phyloP scores from a whole-genome alignment of 768 basidiomycete genomes.

The Tricholoma flavovirens region DNA sequence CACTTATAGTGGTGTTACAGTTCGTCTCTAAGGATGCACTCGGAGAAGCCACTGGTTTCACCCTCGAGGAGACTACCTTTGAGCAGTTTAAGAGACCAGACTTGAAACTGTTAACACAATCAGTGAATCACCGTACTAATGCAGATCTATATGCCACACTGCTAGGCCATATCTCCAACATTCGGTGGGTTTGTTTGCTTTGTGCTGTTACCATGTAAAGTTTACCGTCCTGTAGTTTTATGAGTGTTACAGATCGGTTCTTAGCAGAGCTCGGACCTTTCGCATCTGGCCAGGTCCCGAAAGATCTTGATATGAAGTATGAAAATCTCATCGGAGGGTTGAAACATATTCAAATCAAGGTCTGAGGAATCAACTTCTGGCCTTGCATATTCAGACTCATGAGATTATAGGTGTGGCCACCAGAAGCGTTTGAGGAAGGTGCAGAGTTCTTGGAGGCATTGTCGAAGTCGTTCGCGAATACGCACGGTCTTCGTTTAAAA shows the following conservation, averaged over 20 bases:
- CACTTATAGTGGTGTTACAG: slow-evolving; percentile 72
- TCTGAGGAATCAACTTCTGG: slow-evolving; percentile 18
- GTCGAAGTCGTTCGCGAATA: slow-evolving; percentile 76
- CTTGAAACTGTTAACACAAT: slow-evolving; percentile 56
- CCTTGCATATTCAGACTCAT: background rate
- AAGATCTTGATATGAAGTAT: slow-evolving; percentile 75
- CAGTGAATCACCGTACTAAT: slow-evolving; percentile 74
- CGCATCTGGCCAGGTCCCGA: slow-evolving; percentile 67
- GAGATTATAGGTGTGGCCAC: slow-evolving; percentile 77
- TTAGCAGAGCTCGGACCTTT: slow-evolving; percentile 72
- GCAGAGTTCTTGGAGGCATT: slow-evolving; percentile 86
- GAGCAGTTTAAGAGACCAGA: slow-evolving; percentile 76
- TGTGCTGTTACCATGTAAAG: background rate
- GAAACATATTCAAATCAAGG: slow-evolving; percentile 79
- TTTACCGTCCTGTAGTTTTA: slow-evolving; percentile 47
- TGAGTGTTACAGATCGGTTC: slow-evolving; percentile 91
- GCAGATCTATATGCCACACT: slow-evolving; percentile 79
- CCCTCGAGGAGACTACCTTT: slow-evolving; percentile 84
- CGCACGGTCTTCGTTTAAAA: slow-evolving; percentile 81
- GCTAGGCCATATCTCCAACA: slow-evolving; percentile 76
- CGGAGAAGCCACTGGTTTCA: slow-evolving; percentile 71
- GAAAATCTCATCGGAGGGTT: slow-evolving; percentile 83
- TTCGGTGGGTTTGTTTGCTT: slow-evolving; percentile 48
- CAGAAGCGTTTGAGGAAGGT: slow-evolving; percentile 88
- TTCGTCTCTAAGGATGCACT: slow-evolving; percentile 71